Percentiles rank a stretch among this genome's conserved stretches.
Conservation (phyloP, 1,284 basidiomycete species). For the Laetiporus sulphureus region DNA sequence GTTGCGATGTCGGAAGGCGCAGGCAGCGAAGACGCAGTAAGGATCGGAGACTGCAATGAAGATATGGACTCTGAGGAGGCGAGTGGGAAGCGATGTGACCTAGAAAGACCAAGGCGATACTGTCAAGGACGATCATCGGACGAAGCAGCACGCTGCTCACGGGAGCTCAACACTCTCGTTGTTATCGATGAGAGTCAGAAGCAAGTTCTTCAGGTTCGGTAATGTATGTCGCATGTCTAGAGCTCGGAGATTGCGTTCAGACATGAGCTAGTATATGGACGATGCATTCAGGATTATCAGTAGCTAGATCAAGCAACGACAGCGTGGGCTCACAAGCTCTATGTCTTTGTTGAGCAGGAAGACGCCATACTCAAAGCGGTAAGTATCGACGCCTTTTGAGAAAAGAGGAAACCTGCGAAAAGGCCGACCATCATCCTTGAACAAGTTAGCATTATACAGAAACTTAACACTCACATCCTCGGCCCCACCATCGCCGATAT, state of each 20-base stretch:
- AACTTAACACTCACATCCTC: conserved; percentile 58
- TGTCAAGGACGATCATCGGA: too few relatives aligned
- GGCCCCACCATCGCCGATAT: conserved; percentile 93
- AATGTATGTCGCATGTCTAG: conserved; percentile 94
- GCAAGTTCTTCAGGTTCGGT: conserved; percentile 91
- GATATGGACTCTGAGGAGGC: conserved; percentile 19
- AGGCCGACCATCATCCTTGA: conserved; percentile 13
- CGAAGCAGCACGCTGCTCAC: too few relatives aligned
- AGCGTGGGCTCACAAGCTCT: conserved; percentile 71
- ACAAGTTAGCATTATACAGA: conserved; percentile 5
- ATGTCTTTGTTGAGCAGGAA: conserved; percentile 97
- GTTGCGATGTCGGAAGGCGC: conserved; percentile 2
- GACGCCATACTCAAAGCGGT: conserved; percentile 97
- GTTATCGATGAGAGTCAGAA: conserved; percentile 80
- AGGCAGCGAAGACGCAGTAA: conserved; percentile 17
- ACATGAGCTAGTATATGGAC: conserved; percentile 65
- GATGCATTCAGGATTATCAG: conserved; percentile 10
- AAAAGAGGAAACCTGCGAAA: conserved; percentile 83
- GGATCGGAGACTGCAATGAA: conserved; percentile 22
- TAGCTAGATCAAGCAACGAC: conserved; percentile 10
- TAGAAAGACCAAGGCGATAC: too few relatives aligned
- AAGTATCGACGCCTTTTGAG: conserved; percentile 89
- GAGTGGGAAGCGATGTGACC: conserved; percentile 13
- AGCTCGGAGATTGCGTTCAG: conserved; percentile 78
- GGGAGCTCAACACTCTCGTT: conserved; percentile 42